These are phyloP conservation scores for Sinapis alba DNA, from an alignment of 441 rosid species.

Conservation along the genomic window DNA sequence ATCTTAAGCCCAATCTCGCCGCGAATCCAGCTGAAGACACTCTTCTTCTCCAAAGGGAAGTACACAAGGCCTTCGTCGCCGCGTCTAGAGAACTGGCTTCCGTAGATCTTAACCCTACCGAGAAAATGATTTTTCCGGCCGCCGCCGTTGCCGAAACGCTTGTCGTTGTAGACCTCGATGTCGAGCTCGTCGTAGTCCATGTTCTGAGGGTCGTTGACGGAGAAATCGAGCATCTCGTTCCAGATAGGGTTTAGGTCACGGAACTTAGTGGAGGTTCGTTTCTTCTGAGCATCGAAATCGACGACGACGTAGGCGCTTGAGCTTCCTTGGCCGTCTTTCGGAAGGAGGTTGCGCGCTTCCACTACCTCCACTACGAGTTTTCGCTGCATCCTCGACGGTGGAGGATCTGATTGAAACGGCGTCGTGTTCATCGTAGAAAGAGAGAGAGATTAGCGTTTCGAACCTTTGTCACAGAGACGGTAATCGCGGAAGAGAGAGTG, in stretches of 20 bases:
- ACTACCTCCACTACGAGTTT: slow-evolving; percentile 69
- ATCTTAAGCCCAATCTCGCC: slow-evolving; percentile 87
- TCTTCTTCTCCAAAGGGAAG: slow-evolving; percentile 78
- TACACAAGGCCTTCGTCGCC: slow-evolving; percentile 84
- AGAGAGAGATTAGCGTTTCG: slow-evolving; percentile 1
- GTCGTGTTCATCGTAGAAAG: slow-evolving; percentile 51
- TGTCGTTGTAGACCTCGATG: slow-evolving; percentile 81
- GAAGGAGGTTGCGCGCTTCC: slow-evolving; percentile 82
- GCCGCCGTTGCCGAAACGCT: slow-evolving; percentile 68
- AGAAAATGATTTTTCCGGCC: slow-evolving; percentile 90
- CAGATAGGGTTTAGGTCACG: slow-evolving; percentile 87
- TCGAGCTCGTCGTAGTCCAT: slow-evolving; percentile 83
- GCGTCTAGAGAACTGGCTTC: slow-evolving; percentile 65
- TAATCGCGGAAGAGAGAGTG: slow-evolving; percentile 20
- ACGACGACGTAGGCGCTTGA: slow-evolving; percentile 84
- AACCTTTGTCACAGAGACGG: slow-evolving; percentile 12
- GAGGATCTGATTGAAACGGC: slow-evolving; percentile 47
- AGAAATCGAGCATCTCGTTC: slow-evolving; percentile 82
- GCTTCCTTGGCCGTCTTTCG: slow-evolving; percentile 94
- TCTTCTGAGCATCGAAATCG: slow-evolving; percentile 81
- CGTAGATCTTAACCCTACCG: slow-evolving; percentile 83
- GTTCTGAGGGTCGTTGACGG: slow-evolving; percentile 71
- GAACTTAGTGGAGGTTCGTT: slow-evolving; percentile 66
- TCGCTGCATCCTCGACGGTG: slow-evolving; percentile 46
- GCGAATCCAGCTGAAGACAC: slow-evolving; percentile 85